Percentiles rank a stretch among this genome's conserved stretches.
These are phyloP conservation scores for Microsporum canis DNA, from an alignment of 2,329 filamentous ascomycete genomes.

Conservation along the genomic window DNA sequence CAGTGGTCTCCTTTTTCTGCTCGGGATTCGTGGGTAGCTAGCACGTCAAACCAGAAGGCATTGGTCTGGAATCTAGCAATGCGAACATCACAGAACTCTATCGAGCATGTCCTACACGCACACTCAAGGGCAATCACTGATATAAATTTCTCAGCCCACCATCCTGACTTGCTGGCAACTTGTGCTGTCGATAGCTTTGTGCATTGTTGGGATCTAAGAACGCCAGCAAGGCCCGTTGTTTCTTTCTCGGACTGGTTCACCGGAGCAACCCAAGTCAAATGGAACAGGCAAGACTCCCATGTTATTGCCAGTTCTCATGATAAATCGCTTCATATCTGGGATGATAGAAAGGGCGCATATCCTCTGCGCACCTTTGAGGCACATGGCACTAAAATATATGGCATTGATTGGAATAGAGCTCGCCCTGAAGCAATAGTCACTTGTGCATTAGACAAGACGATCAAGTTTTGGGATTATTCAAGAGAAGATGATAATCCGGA, in stretches of 20 bases:
- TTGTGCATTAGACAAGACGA: slow-evolving; percentile 81
- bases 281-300: slow-evolving; percentile 76
- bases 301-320: slow-evolving; percentile 87
- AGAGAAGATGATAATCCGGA: slow-evolving; percentile 54
- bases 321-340: slow-evolving; percentile 79
- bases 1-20: slow-evolving; percentile 92
- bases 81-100: slow-evolving; percentile 58
- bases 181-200: slow-evolving; percentile 90
- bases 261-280: slow-evolving; percentile 90
- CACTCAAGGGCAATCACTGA: slow-evolving; percentile 86
- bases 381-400: slow-evolving; percentile 88
- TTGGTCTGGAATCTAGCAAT: slow-evolving; percentile 86
- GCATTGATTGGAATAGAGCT: slow-evolving; percentile 84
- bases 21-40: slow-evolving; percentile 85
- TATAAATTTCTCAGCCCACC: slow-evolving; percentile 89
- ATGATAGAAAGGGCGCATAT: slow-evolving; percentile 64
- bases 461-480: slow-evolving; percentile 84
- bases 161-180: slow-evolving; percentile 78
- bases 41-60: slow-evolving; percentile 87
- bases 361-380: slow-evolving; percentile 77
- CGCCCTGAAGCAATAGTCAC: slow-evolving; percentile 63
- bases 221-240: slow-evolving; percentile 59
- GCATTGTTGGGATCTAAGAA: slow-evolving; percentile 80
- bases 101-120: slow-evolving; percentile 78
- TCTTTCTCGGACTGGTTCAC: slow-evolving; percentile 90